These are phyloP conservation scores for Citrus mangshanensis DNA, from an alignment of 345 rosid species.

Conservation along the genomic window DNA sequence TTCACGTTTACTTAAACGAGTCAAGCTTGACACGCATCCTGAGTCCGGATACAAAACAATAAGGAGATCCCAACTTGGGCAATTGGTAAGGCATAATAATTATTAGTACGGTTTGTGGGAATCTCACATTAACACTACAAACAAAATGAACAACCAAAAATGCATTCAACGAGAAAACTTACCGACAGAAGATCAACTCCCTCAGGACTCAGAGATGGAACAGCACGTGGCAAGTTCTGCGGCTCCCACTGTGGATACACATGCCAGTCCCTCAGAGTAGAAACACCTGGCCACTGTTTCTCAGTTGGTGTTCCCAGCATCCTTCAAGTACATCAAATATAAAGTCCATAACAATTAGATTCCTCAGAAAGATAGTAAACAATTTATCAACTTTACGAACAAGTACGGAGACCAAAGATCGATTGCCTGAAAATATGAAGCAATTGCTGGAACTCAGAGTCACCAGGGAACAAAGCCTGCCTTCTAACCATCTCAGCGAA, in stretches of 20 bases:
- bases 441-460: constrained; percentile 92
- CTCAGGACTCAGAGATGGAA: constrained; percentile 67
- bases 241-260: constrained; percentile 84
- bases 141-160: neutral
- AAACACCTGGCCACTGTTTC: constrained; percentile 84
- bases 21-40: neutral
- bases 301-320: constrained; percentile 89
- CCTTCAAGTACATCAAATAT: constrained; percentile 26
- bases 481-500: constrained; percentile 90
- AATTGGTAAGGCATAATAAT: neutral
- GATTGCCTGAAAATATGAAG: constrained; percentile 84
- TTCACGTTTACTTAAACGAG: neutral
- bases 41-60: neutral
- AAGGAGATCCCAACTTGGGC: neutral
- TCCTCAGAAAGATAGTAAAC: neutral
- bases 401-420: neutral
- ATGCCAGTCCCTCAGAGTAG: constrained; percentile 85
- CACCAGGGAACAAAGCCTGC: constrained; percentile 92
- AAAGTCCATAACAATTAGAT: neutral
- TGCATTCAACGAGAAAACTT: constrained; percentile 2
- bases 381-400: neutral
- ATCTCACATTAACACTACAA: neutral
- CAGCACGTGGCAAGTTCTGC: constrained; percentile 64
- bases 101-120: neutral
- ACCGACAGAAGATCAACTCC: constrained; percentile 91